Percentiles rank a stretch among this genome's conserved stretches.
Evolutionary conservation across 2,329 filamentous ascomycete species (phyloP).

Genomic region (Scedosporium boydii): DNA sequence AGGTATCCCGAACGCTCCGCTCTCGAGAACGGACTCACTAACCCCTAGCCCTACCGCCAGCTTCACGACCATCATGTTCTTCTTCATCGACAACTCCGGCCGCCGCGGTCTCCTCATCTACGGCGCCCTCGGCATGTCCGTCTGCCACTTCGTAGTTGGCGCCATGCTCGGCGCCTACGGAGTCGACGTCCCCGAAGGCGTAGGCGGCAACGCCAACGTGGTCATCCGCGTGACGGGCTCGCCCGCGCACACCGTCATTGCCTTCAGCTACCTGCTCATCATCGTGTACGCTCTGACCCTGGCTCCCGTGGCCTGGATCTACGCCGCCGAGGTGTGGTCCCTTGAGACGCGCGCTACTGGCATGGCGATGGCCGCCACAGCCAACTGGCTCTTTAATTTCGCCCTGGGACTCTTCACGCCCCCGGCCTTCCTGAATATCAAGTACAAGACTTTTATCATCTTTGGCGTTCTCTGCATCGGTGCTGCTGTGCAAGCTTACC

Average conservation of each 20-base stretch:
- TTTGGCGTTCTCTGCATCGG: conserved; percentile 32
- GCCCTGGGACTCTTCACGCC: conserved; percentile 29
- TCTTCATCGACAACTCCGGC: conserved; percentile 45
- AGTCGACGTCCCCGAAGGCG: conserved; percentile 27
- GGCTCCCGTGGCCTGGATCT: conserved; percentile 56
- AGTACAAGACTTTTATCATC: conserved; percentile 22
- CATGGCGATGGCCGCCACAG: conserved; percentile 46
- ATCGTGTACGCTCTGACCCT: conserved; percentile 55
- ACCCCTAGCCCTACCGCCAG: conserved; percentile 32
- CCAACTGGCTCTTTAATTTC: conserved; percentile 33
- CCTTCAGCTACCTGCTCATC: conserved; percentile 55
- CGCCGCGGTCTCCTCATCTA: conserved; percentile 55
- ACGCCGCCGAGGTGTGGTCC: conserved; percentile 55
- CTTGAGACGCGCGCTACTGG: conserved; percentile 50
- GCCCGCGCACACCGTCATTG: conserved; percentile 52
- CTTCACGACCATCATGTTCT: conserved; percentile 22
- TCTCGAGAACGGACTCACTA: conserved; percentile 27
- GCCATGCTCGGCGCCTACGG: conserved; percentile 41
- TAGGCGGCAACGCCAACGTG: conserved; percentile 32
- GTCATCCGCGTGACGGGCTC: conserved; percentile 39
- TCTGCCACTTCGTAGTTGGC: conserved; percentile 47
- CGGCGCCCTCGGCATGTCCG: conserved; percentile 57
- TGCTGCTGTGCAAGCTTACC: conserved; percentile 31
- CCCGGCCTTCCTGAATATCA: conserved; percentile 26
- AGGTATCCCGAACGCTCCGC: background rate